phyloP scores from a whole-genome alignment of 331 rosid genomes.

The Pyrus hybrid region DNA sequence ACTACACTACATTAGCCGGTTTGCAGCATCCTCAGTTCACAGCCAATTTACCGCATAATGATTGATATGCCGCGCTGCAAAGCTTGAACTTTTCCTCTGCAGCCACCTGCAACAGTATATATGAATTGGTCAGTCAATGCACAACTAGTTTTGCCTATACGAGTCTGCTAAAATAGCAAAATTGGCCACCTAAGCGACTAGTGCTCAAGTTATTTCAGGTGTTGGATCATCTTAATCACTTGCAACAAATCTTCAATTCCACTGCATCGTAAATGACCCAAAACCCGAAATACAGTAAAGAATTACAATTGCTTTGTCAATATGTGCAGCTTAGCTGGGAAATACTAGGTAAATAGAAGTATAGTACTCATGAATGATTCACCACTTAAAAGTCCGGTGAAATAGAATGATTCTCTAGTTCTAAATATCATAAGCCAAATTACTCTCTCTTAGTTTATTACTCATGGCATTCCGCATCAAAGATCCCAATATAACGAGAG shows the following conservation, averaged over 20 bases:
- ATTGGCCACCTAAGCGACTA: background rate
- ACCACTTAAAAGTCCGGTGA: background rate
- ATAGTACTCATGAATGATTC: background rate
- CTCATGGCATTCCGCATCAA: background rate
- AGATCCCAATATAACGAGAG: background rate
- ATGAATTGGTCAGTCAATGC: background rate
- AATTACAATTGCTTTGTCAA: background rate
- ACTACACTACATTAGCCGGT: background rate
- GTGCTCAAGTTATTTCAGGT: background rate
- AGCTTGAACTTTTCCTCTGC: conserved; percentile 84
- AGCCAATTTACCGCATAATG: conserved; percentile 54
- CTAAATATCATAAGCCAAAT: background rate
- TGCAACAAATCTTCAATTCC: background rate
- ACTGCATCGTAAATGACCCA: background rate
- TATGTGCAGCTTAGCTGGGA: background rate
- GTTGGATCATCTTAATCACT: background rate
- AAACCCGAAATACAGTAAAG: background rate
- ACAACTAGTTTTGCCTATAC: background rate
- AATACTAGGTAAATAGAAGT: background rate
- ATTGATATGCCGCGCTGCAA: conserved; percentile 75
- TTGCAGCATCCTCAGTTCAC: conserved; percentile 28
- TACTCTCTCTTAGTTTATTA: background rate
- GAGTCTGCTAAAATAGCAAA: background rate
- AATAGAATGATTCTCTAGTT: background rate
- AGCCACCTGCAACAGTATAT: conserved; percentile 20